A percentile compares a stretch with the other conserved stretches of the same genome.
phyloP scores from a whole-genome alignment of 345 rosid species.

The Salix udensis region DNA sequence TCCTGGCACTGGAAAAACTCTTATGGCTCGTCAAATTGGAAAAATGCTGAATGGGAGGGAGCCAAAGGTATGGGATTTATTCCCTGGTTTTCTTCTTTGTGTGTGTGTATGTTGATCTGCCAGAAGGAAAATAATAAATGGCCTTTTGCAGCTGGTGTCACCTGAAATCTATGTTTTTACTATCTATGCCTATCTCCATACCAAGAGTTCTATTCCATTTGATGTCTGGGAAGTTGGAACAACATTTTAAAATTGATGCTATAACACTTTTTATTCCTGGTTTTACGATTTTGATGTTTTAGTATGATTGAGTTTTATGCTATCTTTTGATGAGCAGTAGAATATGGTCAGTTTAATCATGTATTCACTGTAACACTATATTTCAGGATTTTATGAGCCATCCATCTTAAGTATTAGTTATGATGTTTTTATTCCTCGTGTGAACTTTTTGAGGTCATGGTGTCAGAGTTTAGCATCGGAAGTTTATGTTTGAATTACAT shows the following conservation, averaged over 20 bases:
- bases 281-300: neutral
- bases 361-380: neutral
- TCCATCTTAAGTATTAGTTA: neutral
- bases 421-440: neutral
- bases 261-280: neutral
- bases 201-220: neutral
- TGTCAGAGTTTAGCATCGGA: neutral
- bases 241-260: neutral
- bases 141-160: slow-evolving; percentile 1
- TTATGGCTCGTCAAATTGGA: slow-evolving; percentile 99
- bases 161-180: neutral
- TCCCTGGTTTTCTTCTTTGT: neutral
- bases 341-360: neutral
- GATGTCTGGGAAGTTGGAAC: neutral
- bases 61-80: slow-evolving; percentile 65
- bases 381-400: neutral
- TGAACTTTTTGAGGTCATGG: neutral
- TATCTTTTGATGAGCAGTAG: neutral
- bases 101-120: neutral
- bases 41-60: slow-evolving; percentile 97
- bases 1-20: slow-evolving; percentile 98
- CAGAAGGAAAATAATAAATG: neutral
- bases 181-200: neutral
- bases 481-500: neutral
- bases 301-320: neutral